phyloP scores from a whole-genome alignment of 331 rosid genomes.

The Malus hybrid region DNA sequence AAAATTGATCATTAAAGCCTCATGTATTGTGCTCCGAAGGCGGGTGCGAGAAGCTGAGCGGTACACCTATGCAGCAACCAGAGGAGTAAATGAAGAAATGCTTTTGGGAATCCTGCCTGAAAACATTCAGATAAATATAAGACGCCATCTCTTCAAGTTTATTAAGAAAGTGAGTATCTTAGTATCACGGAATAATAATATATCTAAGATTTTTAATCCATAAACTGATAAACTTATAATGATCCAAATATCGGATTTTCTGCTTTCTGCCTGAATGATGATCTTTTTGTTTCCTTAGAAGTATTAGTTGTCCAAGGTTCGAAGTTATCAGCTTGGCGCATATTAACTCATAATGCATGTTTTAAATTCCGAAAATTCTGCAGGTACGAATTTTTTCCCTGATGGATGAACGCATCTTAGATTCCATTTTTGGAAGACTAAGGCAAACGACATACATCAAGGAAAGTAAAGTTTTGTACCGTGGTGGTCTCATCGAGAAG shows the following conservation, averaged over 20 bases:
- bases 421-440: constrained; percentile 70
- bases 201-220: background rate
- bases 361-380: constrained; percentile 6
- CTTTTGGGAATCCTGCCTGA: constrained; percentile 70
- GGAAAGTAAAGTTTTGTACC: constrained; percentile 52
- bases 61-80: constrained; percentile 72
- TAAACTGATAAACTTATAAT: background rate
- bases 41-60: constrained; percentile 65
- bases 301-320: background rate
- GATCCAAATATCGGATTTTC: background rate
- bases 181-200: background rate
- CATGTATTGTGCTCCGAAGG: constrained; percentile 30
- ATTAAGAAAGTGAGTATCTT: too few species aligned
- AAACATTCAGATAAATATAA: constrained; percentile 74
- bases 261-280: background rate
- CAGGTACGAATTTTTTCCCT: constrained; percentile 76
- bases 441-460: constrained; percentile 63
- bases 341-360: background rate
- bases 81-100: constrained; percentile 77
- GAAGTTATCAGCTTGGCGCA: background rate
- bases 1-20: background rate
- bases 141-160: constrained; percentile 20
- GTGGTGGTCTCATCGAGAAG: constrained; percentile 65
- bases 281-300: background rate
- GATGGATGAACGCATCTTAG: constrained; percentile 70